Evolutionary conservation across 2,329 filamentous ascomycete genomes (phyloP).

Genomic region (Verticillium isaacii): DNA sequence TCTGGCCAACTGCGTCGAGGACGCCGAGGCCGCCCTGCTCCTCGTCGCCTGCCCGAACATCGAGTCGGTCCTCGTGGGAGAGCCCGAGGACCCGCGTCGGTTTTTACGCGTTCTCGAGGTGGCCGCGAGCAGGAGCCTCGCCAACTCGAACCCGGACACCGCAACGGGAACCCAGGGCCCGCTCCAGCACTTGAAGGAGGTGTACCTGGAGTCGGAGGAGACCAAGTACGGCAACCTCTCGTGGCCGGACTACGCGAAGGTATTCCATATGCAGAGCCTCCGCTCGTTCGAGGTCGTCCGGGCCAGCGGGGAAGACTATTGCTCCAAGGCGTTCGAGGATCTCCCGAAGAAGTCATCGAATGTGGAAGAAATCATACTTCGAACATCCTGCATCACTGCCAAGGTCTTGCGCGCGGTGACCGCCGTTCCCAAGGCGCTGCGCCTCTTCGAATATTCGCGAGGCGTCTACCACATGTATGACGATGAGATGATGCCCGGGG

Average conservation of each 20-base stretch:
- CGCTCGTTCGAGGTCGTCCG: background rate
- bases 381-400: background rate
- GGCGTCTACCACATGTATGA: background rate
- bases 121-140: background rate
- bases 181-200: background rate
- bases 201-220: background rate
- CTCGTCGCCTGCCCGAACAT: background rate
- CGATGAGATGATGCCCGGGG: slow-evolving; percentile 1
- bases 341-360: background rate
- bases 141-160: background rate
- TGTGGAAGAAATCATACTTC: background rate
- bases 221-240: background rate
- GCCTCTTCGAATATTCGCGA: background rate
- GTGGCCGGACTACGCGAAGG: background rate
- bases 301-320: background rate
- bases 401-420: background rate
- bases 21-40: background rate
- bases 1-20: background rate
- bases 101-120: background rate
- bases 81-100: background rate
- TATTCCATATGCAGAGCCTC: background rate
- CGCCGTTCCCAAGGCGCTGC: background rate
- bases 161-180: background rate
- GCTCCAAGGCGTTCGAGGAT: background rate
- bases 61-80: background rate